A percentile compares a stretch with the other conserved stretches of the same genome.
These are phyloP conservation scores for Colletotrichum sp. DNA, from an alignment of 2,329 filamentous ascomycete genomes.

Conservation along the genomic window DNA sequence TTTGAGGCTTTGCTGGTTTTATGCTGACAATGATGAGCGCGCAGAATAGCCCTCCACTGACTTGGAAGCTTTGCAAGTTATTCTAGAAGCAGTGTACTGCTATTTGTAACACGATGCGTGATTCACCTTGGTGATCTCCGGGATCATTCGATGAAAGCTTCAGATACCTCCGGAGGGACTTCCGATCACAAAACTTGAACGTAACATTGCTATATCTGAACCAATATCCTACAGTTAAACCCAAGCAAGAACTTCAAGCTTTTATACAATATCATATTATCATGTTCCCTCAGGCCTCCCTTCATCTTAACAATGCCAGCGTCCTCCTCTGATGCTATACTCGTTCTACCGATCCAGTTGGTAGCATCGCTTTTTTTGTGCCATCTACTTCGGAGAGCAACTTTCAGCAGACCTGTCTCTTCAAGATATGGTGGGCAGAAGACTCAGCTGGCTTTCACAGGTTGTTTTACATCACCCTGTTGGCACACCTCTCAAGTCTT, in stretches of 20 bases:
- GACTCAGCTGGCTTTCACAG: neutral
- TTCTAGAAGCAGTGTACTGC: neutral
- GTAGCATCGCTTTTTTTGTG: neutral
- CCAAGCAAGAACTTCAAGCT: neutral
- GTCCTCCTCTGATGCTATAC: neutral
- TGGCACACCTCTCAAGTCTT: neutral
- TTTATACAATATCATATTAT: neutral
- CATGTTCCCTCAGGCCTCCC: neutral
- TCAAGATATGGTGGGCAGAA: neutral
- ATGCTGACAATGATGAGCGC: too few relatives aligned
- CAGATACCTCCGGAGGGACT: neutral
- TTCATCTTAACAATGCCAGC: neutral
- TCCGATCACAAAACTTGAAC: neutral
- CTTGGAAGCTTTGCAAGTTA: neutral
- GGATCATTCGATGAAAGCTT: neutral
- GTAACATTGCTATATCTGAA: neutral
- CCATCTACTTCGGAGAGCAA: neutral
- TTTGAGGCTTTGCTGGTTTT: too few relatives aligned
- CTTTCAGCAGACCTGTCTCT: neutral
- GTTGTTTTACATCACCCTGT: neutral
- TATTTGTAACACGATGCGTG: neutral
- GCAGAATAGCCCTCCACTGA: too few relatives aligned
- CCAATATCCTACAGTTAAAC: neutral
- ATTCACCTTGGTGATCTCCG: neutral
- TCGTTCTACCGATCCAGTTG: neutral